Evolutionary conservation across 2,329 filamentous ascomycete species (phyloP).

Genomic region (Aspergillus novoparasiticus): DNA sequence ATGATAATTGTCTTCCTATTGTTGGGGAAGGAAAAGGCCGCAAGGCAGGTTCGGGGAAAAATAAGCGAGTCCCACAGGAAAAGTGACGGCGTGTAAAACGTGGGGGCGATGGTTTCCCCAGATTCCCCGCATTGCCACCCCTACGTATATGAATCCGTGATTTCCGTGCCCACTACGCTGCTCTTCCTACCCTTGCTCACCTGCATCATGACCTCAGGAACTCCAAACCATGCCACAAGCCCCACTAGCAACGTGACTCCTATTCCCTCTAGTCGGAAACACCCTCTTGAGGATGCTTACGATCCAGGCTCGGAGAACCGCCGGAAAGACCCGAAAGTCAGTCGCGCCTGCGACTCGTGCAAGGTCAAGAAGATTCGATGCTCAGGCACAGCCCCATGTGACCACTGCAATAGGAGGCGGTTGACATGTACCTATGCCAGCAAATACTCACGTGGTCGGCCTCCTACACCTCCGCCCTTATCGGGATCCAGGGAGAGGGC

Average conservation of each 20-base stretch:
- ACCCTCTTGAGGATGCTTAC: not conserved
- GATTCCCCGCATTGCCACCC: not conserved
- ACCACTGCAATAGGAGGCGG: slow-evolving; percentile 17
- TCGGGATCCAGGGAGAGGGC: not conserved
- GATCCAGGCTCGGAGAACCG: slow-evolving; percentile 14
- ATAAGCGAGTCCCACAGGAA: slow-evolving; percentile 15
- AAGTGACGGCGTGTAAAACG: not conserved
- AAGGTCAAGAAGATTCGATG: slow-evolving; percentile 57
- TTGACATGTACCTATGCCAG: slow-evolving; percentile 13
- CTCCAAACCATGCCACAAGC: not conserved
- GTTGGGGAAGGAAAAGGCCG: too few species aligned
- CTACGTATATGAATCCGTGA: not conserved
- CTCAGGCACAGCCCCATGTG: slow-evolving; percentile 56
- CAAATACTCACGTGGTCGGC: slow-evolving; percentile 17
- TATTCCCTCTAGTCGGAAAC: not conserved
- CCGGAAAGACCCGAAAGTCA: slow-evolving; percentile 24
- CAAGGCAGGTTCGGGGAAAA: too few species aligned
- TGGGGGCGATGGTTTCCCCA: not conserved
- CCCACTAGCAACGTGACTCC: not conserved
- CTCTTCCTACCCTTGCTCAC: not conserved
- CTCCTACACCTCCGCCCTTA: slow-evolving; percentile 15
- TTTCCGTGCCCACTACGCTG: not conserved
- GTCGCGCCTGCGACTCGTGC: slow-evolving; percentile 21
- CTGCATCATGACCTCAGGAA: not conserved
- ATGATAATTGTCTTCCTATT: too few species aligned